phyloP scores from a whole-genome alignment of 2,329 filamentous ascomycete genomes.

The Fusarium kyushuense region DNA sequence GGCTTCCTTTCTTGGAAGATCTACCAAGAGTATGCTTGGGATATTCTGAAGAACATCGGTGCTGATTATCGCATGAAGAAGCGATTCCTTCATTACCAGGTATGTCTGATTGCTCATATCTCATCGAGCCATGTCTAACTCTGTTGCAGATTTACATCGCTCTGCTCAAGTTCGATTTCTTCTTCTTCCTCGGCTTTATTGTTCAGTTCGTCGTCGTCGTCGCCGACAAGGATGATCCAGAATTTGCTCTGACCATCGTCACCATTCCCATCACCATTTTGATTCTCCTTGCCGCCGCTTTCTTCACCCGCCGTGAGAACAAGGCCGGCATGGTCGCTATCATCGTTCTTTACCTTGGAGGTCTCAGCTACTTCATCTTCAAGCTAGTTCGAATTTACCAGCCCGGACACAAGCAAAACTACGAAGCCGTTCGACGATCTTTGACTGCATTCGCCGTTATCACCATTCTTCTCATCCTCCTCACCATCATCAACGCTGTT shows the following conservation, averaged over 20 bases:
- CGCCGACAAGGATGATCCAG: constrained; percentile 72
- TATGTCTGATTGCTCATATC: constrained; percentile 56
- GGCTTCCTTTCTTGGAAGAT: constrained; percentile 89
- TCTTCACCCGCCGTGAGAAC: constrained; percentile 86
- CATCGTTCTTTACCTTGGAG: constrained; percentile 89
- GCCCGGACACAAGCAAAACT: constrained; percentile 67
- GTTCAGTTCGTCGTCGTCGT: constrained; percentile 98
- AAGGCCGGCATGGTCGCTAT: constrained; percentile 80
- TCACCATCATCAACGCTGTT: constrained; percentile 88
- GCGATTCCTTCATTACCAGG: constrained; percentile 95
- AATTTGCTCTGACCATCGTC: constrained; percentile 87
- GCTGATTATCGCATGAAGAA: constrained; percentile 97
- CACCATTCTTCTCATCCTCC: constrained; percentile 86
- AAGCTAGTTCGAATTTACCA: constrained; percentile 97
- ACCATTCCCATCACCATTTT: constrained; percentile 92
- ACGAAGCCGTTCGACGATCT: constrained; percentile 83
- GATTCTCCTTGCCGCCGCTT: constrained; percentile 87
- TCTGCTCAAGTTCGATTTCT: constrained; percentile 98
- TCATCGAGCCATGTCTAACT: background rate
- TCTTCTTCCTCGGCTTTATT: constrained; percentile 99
- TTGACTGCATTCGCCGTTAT: constrained; percentile 95
- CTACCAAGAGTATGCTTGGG: constrained; percentile 99
- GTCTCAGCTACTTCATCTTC: constrained; percentile 95
- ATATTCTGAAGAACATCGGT: constrained; percentile 98
- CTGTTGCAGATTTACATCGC: constrained; percentile 88